These are phyloP conservation scores for Sugiyamaella pinicola DNA, from an alignment of 1,139 yeast genomes.

Conservation along the genomic window DNA sequence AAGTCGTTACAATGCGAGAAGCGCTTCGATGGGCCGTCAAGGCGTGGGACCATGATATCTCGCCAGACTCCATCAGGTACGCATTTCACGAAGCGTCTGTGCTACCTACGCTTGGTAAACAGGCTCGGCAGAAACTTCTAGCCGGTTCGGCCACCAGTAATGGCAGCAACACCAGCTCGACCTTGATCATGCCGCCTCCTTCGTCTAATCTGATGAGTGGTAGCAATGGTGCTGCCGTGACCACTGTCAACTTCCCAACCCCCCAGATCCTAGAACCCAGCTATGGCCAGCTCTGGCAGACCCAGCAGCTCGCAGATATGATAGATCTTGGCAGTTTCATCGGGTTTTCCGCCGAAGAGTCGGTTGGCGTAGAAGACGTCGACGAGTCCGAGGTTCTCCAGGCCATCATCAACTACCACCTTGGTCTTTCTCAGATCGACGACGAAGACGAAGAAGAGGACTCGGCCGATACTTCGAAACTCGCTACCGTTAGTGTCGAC, in stretches of 20 bases:
- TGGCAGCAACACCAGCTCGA: neutral
- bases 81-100: constrained; percentile 19
- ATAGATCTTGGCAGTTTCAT: constrained; percentile 15
- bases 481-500: constrained; percentile 5
- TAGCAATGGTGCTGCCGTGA: neutral
- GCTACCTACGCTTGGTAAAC: constrained; percentile 3
- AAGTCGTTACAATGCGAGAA: constrained; percentile 17
- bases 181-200: constrained; percentile 11
- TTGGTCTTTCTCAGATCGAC: constrained; percentile 20
- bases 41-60: constrained; percentile 23
- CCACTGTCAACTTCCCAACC: constrained; percentile 9
- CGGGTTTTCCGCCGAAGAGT: constrained; percentile 16
- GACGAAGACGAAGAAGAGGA: constrained; percentile 12
- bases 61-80: constrained; percentile 12
- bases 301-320: constrained; percentile 21
- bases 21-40: constrained; percentile 19
- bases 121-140: constrained; percentile 1
- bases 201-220: neutral
- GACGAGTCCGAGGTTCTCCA: constrained; percentile 22
- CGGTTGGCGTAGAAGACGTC: constrained; percentile 19
- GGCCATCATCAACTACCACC: constrained; percentile 22
- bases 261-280: constrained; percentile 19
- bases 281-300: constrained; percentile 23
- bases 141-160: neutral
- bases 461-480: constrained; percentile 1